A percentile compares a stretch with the other conserved stretches of the same genome.
Evolutionary conservation across 1,284 basidiomycete genomes (phyloP).

Genomic region (Boletellus deceptivus): DNA sequence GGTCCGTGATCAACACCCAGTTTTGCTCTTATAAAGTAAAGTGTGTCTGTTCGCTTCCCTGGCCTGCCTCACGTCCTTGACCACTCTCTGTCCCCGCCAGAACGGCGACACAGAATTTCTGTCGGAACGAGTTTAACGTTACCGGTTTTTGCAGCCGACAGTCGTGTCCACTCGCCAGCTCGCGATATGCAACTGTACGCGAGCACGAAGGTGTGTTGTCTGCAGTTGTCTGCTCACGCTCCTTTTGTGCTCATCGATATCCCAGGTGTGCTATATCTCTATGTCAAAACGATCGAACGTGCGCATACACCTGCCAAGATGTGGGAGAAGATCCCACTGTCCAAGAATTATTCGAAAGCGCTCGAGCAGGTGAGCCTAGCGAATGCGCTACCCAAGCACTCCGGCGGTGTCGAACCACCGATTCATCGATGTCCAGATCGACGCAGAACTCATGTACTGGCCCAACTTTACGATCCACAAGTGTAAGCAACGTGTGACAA

Average conservation of each 20-base stretch:
- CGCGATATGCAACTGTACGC: constrained; percentile 93
- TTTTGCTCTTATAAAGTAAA: constrained; percentile 99
- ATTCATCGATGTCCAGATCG: constrained; percentile 59
- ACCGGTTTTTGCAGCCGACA: constrained; percentile 97
- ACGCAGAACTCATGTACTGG: constrained; percentile 95
- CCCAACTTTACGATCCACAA: constrained; percentile 97
- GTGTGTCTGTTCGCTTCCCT: constrained; percentile 46
- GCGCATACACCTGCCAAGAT: constrained; percentile 94
- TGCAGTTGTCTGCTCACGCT: neutral
- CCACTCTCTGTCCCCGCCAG: constrained; percentile 40
- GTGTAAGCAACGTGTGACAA: constrained; percentile 98
- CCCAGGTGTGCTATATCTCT: constrained; percentile 89
- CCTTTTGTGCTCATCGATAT: neutral
- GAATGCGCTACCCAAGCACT: neutral
- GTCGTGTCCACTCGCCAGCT: constrained; percentile 96
- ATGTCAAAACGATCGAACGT: constrained; percentile 96
- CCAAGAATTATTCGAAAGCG: constrained; percentile 93
- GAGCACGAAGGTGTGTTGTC: constrained; percentile 81
- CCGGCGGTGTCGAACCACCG: no score
- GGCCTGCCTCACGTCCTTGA: neutral
- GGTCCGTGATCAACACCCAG: constrained; percentile 90
- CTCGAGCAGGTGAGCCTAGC: constrained; percentile 76
- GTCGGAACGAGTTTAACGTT: constrained; percentile 97
- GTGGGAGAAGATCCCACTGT: constrained; percentile 96
- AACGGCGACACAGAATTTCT: constrained; percentile 94